These are phyloP conservation scores for Penicillium sp. DNA, from an alignment of 2,329 filamentous ascomycete species.

Conservation along the genomic window DNA sequence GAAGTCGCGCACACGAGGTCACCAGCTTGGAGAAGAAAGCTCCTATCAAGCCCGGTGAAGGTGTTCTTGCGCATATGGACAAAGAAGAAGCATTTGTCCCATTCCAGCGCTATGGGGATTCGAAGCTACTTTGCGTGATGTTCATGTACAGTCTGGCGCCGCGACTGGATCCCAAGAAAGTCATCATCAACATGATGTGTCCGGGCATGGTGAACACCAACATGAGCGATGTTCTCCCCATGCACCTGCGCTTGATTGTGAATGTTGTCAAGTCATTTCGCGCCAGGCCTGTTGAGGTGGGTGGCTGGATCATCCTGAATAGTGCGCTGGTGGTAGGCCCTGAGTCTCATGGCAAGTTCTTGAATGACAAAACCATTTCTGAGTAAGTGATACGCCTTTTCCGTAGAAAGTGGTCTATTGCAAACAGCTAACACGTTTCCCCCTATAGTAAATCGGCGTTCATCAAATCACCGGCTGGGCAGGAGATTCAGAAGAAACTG, in stretches of 20 bases:
- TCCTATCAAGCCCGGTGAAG: not conserved
- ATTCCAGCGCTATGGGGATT: conserved; percentile 12
- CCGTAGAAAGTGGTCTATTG: not conserved
- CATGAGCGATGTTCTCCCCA: conserved; percentile 8
- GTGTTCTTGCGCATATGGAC: not conserved
- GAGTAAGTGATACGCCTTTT: not conserved
- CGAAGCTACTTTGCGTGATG: conserved; percentile 19
- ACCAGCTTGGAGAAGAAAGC: not conserved
- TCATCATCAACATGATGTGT: conserved; percentile 24
- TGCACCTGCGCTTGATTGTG: not conserved
- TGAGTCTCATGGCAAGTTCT: not conserved
- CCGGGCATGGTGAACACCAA: conserved; percentile 20
- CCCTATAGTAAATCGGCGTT: not conserved
- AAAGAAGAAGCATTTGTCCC: not conserved
- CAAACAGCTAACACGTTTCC: not conserved
- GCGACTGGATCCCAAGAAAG: conserved; percentile 12
- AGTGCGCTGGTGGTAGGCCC: not conserved
- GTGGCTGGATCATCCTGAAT: not conserved
- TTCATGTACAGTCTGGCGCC: conserved; percentile 21
- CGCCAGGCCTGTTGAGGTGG: not conserved
- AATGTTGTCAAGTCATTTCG: not conserved
- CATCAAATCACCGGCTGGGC: not conserved
- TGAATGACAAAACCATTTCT: not conserved
- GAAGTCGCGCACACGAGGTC: not conserved
- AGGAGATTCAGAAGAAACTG: not conserved